Conservation (phyloP, 2,329 filamentous ascomycete genomes). For the Microdochium nivale region DNA sequence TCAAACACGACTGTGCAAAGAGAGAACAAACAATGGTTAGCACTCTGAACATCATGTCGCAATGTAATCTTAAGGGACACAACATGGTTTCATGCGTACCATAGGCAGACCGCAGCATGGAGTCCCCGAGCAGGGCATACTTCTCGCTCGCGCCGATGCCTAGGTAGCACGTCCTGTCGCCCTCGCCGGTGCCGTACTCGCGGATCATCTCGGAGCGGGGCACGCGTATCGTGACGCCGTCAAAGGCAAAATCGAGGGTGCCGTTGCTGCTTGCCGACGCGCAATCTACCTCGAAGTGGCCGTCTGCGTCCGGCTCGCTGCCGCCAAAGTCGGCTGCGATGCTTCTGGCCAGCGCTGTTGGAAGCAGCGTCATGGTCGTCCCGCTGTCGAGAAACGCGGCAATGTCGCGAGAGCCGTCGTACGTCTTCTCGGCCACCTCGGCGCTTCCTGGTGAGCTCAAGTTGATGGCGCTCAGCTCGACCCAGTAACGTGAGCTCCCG, state of each 20-base stretch:
- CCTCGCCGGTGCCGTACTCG: slow-evolving; percentile 14
- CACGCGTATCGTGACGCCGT: slow-evolving; percentile 36
- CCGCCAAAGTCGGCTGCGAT: slow-evolving; percentile 43
- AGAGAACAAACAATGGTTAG: background rate
- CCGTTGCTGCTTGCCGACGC: slow-evolving; percentile 27
- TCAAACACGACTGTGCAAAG: slow-evolving; percentile 37
- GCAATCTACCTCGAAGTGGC: slow-evolving; percentile 40
- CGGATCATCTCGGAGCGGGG: slow-evolving; percentile 41
- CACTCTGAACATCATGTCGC: background rate
- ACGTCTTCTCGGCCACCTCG: slow-evolving; percentile 9
- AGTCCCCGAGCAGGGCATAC: slow-evolving; percentile 48
- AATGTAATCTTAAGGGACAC: no score
- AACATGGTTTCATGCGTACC: slow-evolving; percentile 23
- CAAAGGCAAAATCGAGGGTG: slow-evolving; percentile 39
- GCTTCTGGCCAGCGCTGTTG: slow-evolving; percentile 40
- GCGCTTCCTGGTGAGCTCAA: slow-evolving; percentile 23
- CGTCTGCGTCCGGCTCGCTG: slow-evolving; percentile 23
- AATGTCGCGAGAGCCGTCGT: slow-evolving; percentile 25
- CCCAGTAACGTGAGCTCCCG: slow-evolving; percentile 42
- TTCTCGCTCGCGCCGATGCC: slow-evolving; percentile 37
- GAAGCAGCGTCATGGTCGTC: slow-evolving; percentile 59
- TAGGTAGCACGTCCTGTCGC: slow-evolving; percentile 30
- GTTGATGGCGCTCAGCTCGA: slow-evolving; percentile 34
- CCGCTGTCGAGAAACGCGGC: slow-evolving; percentile 65
- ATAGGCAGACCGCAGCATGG: slow-evolving; percentile 47